These are phyloP conservation scores for Talaromyces sp. DNA, from an alignment of 2,329 filamentous ascomycete genomes.

Conservation along the genomic window DNA sequence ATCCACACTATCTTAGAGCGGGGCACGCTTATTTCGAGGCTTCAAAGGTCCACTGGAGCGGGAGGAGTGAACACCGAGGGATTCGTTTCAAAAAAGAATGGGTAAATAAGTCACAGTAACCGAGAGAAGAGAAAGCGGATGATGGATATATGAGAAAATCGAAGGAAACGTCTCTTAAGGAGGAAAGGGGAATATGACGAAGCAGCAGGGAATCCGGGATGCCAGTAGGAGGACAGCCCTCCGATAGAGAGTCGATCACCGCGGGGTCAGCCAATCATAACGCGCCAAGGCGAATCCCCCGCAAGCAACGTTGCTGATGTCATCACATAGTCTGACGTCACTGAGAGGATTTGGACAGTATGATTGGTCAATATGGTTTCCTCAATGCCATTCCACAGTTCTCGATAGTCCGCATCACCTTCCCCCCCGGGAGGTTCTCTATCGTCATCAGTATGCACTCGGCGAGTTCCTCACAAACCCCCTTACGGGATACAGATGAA, in stretches of 20 bases:
- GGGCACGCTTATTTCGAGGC: slow-evolving; percentile 6
- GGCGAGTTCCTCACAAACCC: not conserved
- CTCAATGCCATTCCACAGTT: not conserved
- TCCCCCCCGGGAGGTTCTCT: not conserved
- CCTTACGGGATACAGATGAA: not conserved
- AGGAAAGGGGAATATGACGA: not conserved
- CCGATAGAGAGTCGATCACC: slow-evolving; percentile 8
- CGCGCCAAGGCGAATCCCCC: slow-evolving; percentile 3
- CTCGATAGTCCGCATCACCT: not conserved
- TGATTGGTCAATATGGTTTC: not conserved
- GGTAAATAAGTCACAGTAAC: not conserved
- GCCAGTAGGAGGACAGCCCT: slow-evolving; percentile 18
- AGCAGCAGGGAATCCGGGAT: not conserved
- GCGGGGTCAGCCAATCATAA: slow-evolving; percentile 15
- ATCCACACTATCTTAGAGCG: slow-evolving; percentile 11
- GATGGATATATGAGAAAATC: not conserved
- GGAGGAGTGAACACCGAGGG: not conserved
- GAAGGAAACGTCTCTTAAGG: not conserved
- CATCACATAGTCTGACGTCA: slow-evolving; percentile 17
- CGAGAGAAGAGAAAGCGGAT: not conserved
- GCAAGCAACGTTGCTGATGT: slow-evolving; percentile 7
- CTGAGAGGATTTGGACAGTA: no score
- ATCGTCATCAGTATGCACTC: not conserved
- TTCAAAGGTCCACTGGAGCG: not conserved
- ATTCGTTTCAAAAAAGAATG: not conserved